A percentile compares a stretch with the other conserved stretches of the same genome.
These are phyloP conservation scores for Plasmodium knowlesi DNA, from an alignment of 169 alveolate genomes.

Conservation along the genomic window DNA sequence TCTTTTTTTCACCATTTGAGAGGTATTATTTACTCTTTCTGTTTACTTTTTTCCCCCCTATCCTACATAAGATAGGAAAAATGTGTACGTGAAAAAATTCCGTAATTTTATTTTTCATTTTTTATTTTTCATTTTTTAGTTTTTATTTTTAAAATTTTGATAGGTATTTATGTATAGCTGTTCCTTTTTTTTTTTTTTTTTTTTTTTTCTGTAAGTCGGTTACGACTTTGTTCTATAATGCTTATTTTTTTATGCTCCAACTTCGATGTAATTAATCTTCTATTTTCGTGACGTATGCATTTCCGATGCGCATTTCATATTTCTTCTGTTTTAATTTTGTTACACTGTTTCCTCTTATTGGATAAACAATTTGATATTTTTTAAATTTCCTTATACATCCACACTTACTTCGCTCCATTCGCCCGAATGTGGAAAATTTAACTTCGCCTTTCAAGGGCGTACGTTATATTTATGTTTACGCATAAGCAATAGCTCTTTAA, in stretches of 20 bases:
- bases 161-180: not conserved
- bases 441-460: not conserved
- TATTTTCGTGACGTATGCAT: not conserved
- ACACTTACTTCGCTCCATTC: not conserved
- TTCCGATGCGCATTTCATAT: not conserved
- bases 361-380: not conserved
- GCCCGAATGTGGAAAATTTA: conserved; percentile 1
- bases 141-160: conserved; percentile 22
- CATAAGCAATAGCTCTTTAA: not conserved
- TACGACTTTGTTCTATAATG: not conserved
- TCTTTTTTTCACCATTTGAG: not conserved
- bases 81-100: conserved; percentile 9
- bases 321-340: not conserved
- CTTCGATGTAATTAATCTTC: conserved; percentile 16
- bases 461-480: not conserved
- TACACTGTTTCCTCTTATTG: not conserved
- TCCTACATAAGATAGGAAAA: not conserved
- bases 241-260: not conserved
- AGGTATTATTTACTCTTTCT: not conserved
- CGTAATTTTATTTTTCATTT: not conserved
- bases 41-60: not conserved
- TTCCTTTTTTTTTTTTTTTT: conserved; percentile 1
- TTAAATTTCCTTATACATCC: not conserved
- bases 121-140: not conserved
- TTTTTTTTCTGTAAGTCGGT: not conserved